phyloP scores from a whole-genome alignment of 305 asterid species.

The Rubia peregrina region DNA sequence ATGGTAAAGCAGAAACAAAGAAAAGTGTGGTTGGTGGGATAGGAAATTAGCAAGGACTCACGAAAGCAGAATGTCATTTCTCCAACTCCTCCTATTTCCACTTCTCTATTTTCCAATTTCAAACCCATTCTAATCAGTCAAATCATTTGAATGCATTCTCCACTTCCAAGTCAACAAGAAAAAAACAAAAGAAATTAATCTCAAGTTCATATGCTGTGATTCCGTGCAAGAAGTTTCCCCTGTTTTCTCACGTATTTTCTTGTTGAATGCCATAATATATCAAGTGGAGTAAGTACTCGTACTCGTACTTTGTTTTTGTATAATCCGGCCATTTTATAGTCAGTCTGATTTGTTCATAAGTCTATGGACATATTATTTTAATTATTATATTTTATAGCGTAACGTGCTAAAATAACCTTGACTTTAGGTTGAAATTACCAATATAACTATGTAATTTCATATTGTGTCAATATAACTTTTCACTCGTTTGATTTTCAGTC shows the following conservation, averaged over 20 bases:
- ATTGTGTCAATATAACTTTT: too few species aligned
- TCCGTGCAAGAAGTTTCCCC: not conserved
- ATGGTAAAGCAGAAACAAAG: not conserved
- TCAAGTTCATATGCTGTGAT: not conserved
- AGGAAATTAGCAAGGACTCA: conserved; percentile 2
- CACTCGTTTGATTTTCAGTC: too few species aligned
- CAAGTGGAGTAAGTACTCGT: not conserved
- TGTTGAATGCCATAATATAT: not conserved
- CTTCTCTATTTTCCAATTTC: too few species aligned
- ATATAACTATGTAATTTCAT: too few species aligned
- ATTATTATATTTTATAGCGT: too few species aligned
- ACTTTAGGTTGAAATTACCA: too few species aligned
- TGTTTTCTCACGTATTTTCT: not conserved
- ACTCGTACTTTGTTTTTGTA: too few species aligned
- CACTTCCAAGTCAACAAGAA: not conserved
- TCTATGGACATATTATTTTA: too few species aligned
- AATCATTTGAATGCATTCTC: not conserved
- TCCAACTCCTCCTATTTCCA: not conserved
- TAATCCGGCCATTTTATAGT: too few species aligned
- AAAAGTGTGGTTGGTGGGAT: conserved; percentile 23
- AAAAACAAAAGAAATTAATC: not conserved
- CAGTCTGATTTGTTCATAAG: too few species aligned
- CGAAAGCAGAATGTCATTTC: conserved; percentile 19
- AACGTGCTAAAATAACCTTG: too few species aligned
- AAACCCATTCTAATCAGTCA: too few species aligned